These are phyloP conservation scores for Gomphus sp. DNA, from an alignment of 1,284 basidiomycete genomes.

Conservation along the genomic window DNA sequence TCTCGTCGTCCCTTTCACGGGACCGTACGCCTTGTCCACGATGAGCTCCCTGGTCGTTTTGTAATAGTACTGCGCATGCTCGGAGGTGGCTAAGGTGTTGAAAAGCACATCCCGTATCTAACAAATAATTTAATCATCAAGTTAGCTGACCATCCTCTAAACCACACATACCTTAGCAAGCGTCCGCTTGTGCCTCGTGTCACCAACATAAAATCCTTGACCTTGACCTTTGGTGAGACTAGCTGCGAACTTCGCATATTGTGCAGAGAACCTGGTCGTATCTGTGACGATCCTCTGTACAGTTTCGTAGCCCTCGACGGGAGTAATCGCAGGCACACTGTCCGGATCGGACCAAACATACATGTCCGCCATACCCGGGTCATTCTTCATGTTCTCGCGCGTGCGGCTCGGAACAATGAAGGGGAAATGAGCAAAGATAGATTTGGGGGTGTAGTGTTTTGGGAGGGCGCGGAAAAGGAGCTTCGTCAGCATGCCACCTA, in stretches of 20 bases:
- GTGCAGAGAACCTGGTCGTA: conserved; percentile 21
- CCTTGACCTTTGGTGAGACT: conserved; percentile 49
- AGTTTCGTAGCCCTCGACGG: conserved; percentile 22
- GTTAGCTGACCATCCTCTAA: neutral
- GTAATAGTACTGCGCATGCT: conserved; percentile 52
- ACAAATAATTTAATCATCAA: neutral
- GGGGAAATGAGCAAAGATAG: conserved; percentile 58
- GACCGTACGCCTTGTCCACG: conserved; percentile 33
- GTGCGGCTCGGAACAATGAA: conserved; percentile 46
- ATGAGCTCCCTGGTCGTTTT: conserved; percentile 52
- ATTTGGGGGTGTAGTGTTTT: conserved; percentile 55
- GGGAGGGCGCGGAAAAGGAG: conserved; percentile 70
- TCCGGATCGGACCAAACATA: conserved; percentile 41
- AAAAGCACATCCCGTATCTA: conserved; percentile 3
- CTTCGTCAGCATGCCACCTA: conserved; percentile 66
- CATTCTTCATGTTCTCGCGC: conserved; percentile 26
- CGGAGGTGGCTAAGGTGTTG: conserved; percentile 24
- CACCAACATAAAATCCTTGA: conserved; percentile 39
- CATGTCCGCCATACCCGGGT: conserved; percentile 22
- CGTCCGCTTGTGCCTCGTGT: neutral
- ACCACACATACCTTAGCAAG: neutral
- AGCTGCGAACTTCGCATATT: conserved; percentile 22
- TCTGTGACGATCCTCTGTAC: conserved; percentile 28
- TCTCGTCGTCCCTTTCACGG: conserved; percentile 24
- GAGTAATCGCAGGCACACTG: conserved; percentile 18